Percentiles rank a stretch among this genome's conserved stretches.
Evolutionary conservation across 179 eudicot species (phyloP).

Genomic region (Silene coronaria): DNA sequence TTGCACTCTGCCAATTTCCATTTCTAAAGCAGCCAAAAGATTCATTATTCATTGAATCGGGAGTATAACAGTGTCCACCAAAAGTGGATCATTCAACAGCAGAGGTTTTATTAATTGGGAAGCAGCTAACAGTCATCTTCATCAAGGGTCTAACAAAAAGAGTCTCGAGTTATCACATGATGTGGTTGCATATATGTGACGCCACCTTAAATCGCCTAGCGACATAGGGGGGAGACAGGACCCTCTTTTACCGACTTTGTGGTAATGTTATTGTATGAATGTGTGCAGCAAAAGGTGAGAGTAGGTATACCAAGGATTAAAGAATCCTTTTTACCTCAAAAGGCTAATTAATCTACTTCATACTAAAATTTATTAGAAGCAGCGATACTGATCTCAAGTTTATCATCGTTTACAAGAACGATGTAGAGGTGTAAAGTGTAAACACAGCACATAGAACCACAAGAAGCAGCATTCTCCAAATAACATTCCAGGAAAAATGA

Average conservation of each 20-base stretch:
- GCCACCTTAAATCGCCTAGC: background rate
- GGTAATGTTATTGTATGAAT: background rate
- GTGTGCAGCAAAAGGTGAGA: background rate
- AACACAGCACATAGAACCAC: background rate
- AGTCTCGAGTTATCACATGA: background rate
- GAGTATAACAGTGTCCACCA: background rate
- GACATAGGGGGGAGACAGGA: background rate
- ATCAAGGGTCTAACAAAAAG: conserved; percentile 1
- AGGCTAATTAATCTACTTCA: background rate
- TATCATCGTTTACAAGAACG: background rate
- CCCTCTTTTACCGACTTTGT: background rate
- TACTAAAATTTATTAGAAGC: background rate
- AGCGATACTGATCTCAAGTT: background rate
- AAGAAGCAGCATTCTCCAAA: background rate
- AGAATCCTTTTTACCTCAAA: background rate
- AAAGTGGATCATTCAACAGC: background rate
- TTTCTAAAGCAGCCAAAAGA: background rate
- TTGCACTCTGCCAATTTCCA: background rate
- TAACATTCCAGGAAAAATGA: background rate
- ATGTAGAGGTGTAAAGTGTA: background rate
- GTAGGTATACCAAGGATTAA: background rate
- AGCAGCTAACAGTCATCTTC: background rate
- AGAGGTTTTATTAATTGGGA: background rate
- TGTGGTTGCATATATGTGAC: background rate
- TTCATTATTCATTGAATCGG: background rate